Evolutionary conservation across 352 stramenopile genomes (phyloP), one percentile per base, ranked within the genome.

Genomic region (Phytophthora cryptogea): DNA sequence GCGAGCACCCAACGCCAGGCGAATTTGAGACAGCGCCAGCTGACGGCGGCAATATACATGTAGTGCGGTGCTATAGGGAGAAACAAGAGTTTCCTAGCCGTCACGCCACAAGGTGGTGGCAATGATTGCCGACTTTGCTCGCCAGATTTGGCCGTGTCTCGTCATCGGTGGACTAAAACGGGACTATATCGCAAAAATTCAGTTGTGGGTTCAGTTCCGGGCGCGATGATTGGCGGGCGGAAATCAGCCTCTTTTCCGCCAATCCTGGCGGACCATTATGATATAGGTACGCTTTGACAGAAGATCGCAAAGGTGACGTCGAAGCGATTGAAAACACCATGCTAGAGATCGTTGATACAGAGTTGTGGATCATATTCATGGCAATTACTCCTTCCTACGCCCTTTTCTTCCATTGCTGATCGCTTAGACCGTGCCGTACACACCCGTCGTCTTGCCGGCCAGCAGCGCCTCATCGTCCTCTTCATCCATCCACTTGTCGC

Each of bases 381-480:
- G 14, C 36, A 42, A 42, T 23, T 42, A 42, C 36, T 23, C 36
- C 36, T 42, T 20, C 11, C 40, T 45, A 30, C 14, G 26, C 3
- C 41, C 17, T 30, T 32, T 47, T 1, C 20, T 32, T 23, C 10
- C 20, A 20, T 27, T 13, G n/a, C 37, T 17, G 20, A 2, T 47
- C 16, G 32, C 14, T 63, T 72, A 72, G 35, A 72, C 63, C 17
- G 62, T 62, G 27, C 62, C 62, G 45, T 70, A 70, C 13, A 47
- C 46, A 13, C 59, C 39, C 7, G 51, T 43, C 46, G 53, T 68
- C 16, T 71, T 71, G 35, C 30, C 32, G 2, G 43, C 53, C 17
- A 68, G 46, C 23, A 62, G 47, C 13, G 49, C 52, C 33, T 72
- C 41, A 44, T 74, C 56, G 41, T 62, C 56, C 51, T 74, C 66